Evolutionary conservation across 2,329 filamentous ascomycete genomes (phyloP), one percentile per base, ranked within the genome.

Genomic region (Diplocarpon rosae): DNA sequence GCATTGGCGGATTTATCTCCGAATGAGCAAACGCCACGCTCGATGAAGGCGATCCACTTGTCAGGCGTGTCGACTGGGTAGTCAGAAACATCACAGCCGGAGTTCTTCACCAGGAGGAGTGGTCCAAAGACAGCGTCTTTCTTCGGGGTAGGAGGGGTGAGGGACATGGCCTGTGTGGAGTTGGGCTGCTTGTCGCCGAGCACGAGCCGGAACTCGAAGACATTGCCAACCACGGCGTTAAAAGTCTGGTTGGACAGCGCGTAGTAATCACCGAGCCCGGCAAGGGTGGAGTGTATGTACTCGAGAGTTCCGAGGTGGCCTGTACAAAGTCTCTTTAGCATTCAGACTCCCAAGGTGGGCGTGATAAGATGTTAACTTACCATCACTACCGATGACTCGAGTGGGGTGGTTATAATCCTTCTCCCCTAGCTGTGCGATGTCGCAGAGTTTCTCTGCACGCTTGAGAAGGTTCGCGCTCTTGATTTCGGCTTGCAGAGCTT

Each of bases 11-110:
- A 81, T 66, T 92, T 92, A 47, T 70, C 64, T 10, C 79, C 83
- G 54, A 90, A 92, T 7, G 76, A 54, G 59, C 85, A 92, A 1
- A 65, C 69, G 42, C 85, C 85, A 44, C 85, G 78, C 27, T 71
- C 68, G 51, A 92, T 72, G 31, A 92, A 69, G 9, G 81, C 84
- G 47, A 92, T 80, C 40, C 40, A 43, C 46, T 76, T 76, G 39
- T 78, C 81, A 9, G 66, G 61, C 3, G 81, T 65, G 1, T 66
- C 62, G 1, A 68, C 57, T 1, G 83, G 75, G 59, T 77, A 89
- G 62, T 89, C 82, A 2, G 69, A 66, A 5, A 66, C 63, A 13
- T 72, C 59, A 60, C 84, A 89, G 37, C 84, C 84, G 5, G 76
- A 62, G 56, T 79, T 78, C 9, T 65, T 62, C 9, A 81, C 75